Base-by-base conservation (phyloP, 805 yeast species). In the Pichia cephalocereana region DNA sequence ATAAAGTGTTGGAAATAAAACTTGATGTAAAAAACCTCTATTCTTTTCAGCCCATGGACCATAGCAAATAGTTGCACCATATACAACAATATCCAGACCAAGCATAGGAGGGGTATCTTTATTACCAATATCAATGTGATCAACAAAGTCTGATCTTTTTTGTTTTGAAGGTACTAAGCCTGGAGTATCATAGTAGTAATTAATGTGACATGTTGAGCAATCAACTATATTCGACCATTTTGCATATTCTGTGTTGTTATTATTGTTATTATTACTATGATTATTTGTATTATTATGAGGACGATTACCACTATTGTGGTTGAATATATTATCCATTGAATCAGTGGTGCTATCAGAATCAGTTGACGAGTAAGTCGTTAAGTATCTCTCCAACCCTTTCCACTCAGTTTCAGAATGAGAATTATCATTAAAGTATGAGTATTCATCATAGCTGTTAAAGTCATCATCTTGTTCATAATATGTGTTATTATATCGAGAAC, bases 41-140 rank as follows among this genome's bases (percentile, higher is more conserved):
- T 93, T 95, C 37, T 91, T 78, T 50, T 93, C 95, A 0, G 96
- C 86, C 96, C 97, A 91, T 0, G 99, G 96, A 0, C 99, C 99
- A 60, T 87, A 90, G 55, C 83, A 83, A 1, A 88, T 66, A 0
- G 86, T 80, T 0, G 88, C 80, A 47, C 76, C 74, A 2, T 75
- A 70, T 2, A 87, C 53, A 14, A 70, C 70, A 9, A 90, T 45
- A 46, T 83, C 83, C 8, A 83, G 55, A 0, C 90, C 90, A 59
- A 72, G 70, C 42, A 68, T 70, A 1, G 89, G 89, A 0, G 83
- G 68, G 4, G 71, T 53, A 4, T 80, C 85, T 34, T 76, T 70
- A 50, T 79, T 77, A 6, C 83, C 83, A 34, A 81, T 66, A 53
- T 78, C 83, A 1, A 80, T 71, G 0, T 75, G 79, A 46, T 68